Evolutionary conservation across 2,329 filamentous ascomycete genomes (phyloP).

Genomic region (Aulographum hederae): DNA sequence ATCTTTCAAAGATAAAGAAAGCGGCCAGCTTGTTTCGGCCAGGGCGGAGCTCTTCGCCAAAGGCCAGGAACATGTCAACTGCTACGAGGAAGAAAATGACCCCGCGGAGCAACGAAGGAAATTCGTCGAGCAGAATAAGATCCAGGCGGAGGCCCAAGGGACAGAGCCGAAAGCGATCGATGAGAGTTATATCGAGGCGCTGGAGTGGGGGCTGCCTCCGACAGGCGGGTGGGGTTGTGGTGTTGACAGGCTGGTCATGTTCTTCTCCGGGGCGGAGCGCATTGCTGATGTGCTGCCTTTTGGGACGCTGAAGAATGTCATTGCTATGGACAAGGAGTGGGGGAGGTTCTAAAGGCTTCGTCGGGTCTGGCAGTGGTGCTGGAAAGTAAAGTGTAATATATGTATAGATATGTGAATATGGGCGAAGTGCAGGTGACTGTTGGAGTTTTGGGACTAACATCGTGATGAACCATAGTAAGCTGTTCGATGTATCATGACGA

Average conservation of each 20-base stretch:
- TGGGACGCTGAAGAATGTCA: constrained; percentile 54
- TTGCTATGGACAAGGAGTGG: constrained; percentile 14
- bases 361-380: no score
- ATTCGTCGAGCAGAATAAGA: constrained; percentile 41
- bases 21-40: constrained; percentile 56
- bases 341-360: no score
- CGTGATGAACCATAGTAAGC: no score
- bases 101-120: constrained; percentile 74
- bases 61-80: constrained; percentile 75
- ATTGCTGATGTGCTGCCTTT: constrained; percentile 82
- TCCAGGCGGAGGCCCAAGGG: constrained; percentile 1
- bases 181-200: constrained; percentile 64
- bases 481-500: no score
- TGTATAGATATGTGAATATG: not conserved
- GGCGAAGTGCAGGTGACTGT: no score
- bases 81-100: constrained; percentile 96
- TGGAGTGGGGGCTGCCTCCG: constrained; percentile 83
- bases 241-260: constrained; percentile 78
- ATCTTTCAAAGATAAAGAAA: constrained; percentile 50
- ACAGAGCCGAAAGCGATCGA: constrained; percentile 34
- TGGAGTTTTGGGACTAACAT: no score
- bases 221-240: constrained; percentile 96
- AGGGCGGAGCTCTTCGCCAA: constrained; percentile 73
- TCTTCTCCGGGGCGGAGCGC: constrained; percentile 59
- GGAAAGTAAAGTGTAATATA: not conserved